Base-by-base conservation (phyloP, 768 basidiomycete species). In the Phaeolepiota aurea region DNA sequence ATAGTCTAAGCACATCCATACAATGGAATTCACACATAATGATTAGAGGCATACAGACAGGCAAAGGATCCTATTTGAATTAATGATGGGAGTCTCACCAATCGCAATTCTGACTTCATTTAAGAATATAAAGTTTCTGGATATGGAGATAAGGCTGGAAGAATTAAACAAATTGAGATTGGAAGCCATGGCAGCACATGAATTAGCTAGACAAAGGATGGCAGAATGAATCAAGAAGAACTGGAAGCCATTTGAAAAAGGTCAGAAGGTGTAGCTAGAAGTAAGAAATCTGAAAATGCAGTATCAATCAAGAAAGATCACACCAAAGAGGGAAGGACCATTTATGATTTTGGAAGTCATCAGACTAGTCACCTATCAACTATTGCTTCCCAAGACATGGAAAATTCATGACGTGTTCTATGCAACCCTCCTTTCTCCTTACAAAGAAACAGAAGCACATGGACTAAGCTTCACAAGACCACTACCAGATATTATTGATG, bases 391-490 rank as follows among this genome's bases (percentile, higher is more conserved):
- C 10, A 31, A 9, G 10, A 10, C 28, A 31, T 31, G 28, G 28
- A 31, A 31, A 31, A 31, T 31, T 10, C 28, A 31, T 31, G 10
- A 10, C 9, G 28, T 31, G 14, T 31, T 31, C 28, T 14, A 31
- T 40, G 38, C 4, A 22, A 36, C 22, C 15, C 38, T 45, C 25
- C 41, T 45, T 2, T 20, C 32, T 2, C 44, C 41, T 20, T 45
- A 36, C 30, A 7, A 28, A 5, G 44, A 45, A 38, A 45, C 34
- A 1, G 45, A 46, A 10, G 18, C 19, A 2, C 38, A 46, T 39
- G 45, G 42, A 2, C 36, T 28, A 3, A 31, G 23, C 4, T 43
- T 13, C 20, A 12, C 34, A 20, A 3, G n/a, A 22, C 45, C 45
- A 12, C 5, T 34, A 32, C 42, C 45, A 13, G 42, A 46, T 7